Percentiles rank a stretch among this genome's conserved stretches.
Evolutionary conservation across 352 stramenopile species (phyloP).

Genomic region (Phytophthora fragariae): DNA sequence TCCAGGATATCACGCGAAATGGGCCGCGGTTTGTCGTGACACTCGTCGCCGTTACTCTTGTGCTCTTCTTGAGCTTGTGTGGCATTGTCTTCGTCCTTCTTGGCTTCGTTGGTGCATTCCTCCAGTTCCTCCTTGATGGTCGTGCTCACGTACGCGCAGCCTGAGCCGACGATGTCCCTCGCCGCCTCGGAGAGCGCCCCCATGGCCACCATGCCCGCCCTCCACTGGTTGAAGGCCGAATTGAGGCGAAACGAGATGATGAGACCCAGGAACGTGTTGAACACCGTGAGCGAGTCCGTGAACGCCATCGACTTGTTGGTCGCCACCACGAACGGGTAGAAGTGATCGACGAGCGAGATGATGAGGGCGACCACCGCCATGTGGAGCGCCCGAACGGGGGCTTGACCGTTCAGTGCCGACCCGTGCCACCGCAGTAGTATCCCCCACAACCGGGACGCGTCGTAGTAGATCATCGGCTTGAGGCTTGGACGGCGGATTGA

Average conservation of each 20-base stretch:
- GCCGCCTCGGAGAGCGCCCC: conserved; percentile 64
- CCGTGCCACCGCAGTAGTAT: conserved; percentile 74
- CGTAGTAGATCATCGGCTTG: conserved; percentile 79
- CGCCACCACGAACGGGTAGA: conserved; percentile 63
- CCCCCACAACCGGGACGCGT: conserved; percentile 58
- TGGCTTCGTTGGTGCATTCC: conserved; percentile 7
- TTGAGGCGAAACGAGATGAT: conserved; percentile 83
- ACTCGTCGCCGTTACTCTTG: background rate
- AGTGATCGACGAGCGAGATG: conserved; percentile 54
- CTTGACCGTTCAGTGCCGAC: conserved; percentile 71
- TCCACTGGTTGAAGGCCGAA: conserved; percentile 82
- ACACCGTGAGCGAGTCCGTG: conserved; percentile 77
- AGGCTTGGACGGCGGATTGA: background rate
- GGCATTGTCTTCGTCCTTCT: conserved; percentile 9
- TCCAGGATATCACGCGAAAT: conserved; percentile 65
- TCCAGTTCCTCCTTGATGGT: conserved; percentile 39
- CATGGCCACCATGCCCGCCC: conserved; percentile 72
- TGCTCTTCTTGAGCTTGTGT: background rate
- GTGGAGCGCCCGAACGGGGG: conserved; percentile 61
- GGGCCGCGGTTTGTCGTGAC: conserved; percentile 18
- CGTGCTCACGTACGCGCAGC: conserved; percentile 68
- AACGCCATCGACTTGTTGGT: conserved; percentile 76
- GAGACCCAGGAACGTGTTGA: conserved; percentile 84
- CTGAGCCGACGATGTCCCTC: conserved; percentile 66
- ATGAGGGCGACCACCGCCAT: conserved; percentile 68